Percentiles rank a stretch among this genome's conserved stretches.
These are phyloP conservation scores for Pestalotiopsis sp. DNA, from an alignment of 2,329 filamentous ascomycete genomes.

Conservation along the genomic window DNA sequence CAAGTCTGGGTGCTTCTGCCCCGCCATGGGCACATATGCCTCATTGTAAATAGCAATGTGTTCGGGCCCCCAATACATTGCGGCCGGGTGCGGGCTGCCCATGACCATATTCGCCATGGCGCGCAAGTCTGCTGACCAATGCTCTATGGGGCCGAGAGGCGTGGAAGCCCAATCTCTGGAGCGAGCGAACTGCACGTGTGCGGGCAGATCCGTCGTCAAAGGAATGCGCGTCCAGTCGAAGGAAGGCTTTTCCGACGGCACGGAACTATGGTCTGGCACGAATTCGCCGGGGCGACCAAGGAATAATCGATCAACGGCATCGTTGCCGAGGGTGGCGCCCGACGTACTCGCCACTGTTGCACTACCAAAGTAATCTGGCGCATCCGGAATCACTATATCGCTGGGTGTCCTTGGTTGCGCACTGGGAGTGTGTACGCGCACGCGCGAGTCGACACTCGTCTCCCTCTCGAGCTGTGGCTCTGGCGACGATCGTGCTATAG, in stretches of 20 bases:
- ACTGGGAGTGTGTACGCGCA: slow-evolving; percentile 38
- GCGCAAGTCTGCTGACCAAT: slow-evolving; percentile 72
- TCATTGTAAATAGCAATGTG: slow-evolving; percentile 73
- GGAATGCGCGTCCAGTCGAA: slow-evolving; percentile 85
- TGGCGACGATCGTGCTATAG: slow-evolving; percentile 43
- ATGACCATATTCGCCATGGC: slow-evolving; percentile 83
- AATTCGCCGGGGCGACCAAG: slow-evolving; percentile 23
- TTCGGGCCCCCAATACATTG: slow-evolving; percentile 80
- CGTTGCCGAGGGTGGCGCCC: slow-evolving; percentile 21
- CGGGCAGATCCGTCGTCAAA: slow-evolving; percentile 62
- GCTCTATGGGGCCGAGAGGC: slow-evolving; percentile 73
- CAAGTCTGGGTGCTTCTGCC: slow-evolving; percentile 73
- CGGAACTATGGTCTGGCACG: slow-evolving; percentile 23
- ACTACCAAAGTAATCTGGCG: slow-evolving; percentile 32
- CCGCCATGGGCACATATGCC: slow-evolving; percentile 70
- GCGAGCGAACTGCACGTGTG: slow-evolving; percentile 74
- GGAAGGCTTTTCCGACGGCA: slow-evolving; percentile 46
- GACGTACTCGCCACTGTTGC: slow-evolving; percentile 24
- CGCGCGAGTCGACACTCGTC: slow-evolving; percentile 37
- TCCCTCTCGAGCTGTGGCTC: slow-evolving; percentile 39
- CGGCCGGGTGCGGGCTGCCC: slow-evolving; percentile 74
- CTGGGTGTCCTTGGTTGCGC: slow-evolving; percentile 35
- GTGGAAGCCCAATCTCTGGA: slow-evolving; percentile 75
- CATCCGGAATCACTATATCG: slow-evolving; percentile 30
- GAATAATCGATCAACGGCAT: slow-evolving; percentile 23